Evolutionary conservation across 345 rosid genomes (phyloP).

Genomic region (Hibiscus mutabilis): DNA sequence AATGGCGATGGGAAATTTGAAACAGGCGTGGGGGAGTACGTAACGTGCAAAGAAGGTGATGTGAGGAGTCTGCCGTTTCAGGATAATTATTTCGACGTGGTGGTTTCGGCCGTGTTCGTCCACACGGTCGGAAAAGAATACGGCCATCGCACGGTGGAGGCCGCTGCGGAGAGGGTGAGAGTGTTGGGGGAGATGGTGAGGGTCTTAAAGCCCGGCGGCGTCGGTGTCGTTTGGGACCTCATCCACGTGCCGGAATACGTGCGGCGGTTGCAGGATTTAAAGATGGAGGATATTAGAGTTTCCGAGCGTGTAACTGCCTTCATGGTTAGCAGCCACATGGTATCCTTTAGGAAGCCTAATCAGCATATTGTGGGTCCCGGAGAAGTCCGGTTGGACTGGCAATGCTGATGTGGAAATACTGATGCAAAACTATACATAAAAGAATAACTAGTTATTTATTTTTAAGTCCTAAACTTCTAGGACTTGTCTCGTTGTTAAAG

Average conservation of each 20-base stretch:
- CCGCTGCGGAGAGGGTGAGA: conserved; percentile 81
- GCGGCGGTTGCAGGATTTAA: conserved; percentile 65
- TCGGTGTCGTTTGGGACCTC: conserved; percentile 83
- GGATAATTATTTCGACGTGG: conserved; percentile 88
- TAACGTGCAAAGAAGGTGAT: conserved; percentile 87
- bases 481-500: no score
- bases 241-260: conserved; percentile 80
- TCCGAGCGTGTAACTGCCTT: conserved; percentile 87
- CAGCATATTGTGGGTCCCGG: conserved; percentile 51
- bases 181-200: conserved; percentile 81
- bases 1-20: neutral
- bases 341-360: conserved; percentile 73
- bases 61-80: conserved; percentile 74
- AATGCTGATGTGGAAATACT: conserved; percentile 31
- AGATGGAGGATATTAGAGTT: conserved; percentile 80
- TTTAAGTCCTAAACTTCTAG: no score
- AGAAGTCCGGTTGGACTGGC: conserved; percentile 73
- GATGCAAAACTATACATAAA: neutral
- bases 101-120: conserved; percentile 76
- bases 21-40: conserved; percentile 88
- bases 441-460: neutral
- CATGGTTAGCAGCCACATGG: conserved; percentile 90
- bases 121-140: conserved; percentile 84
- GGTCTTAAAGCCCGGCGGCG: conserved; percentile 72
- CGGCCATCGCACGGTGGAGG: conserved; percentile 82